Base-by-base conservation (phyloP, 176 grass and related monocot genomes). In the Hyparrhenia diplandra region DNA sequence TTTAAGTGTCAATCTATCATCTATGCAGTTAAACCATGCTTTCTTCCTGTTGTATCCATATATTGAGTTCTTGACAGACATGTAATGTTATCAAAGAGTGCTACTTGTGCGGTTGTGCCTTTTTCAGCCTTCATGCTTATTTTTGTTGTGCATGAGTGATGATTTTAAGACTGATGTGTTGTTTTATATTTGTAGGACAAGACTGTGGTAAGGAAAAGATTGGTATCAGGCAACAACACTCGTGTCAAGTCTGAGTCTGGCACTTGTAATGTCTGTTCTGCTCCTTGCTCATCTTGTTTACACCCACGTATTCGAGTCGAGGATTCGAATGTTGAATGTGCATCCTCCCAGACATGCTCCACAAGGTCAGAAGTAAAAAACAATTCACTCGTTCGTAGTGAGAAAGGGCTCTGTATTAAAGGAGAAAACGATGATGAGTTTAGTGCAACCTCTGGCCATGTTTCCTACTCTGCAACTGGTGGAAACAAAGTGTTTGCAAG, bases 241-340 rank as follows among this genome's bases (percentile, higher is more conserved):
- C 64, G 13, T 80, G 61, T 80, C 52, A 87, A 85, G 68, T 55
- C 78, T 67, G 89, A 87, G 82, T 91, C 92, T 81, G 89, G 89
- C 70, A 94, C 89, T 21, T 94, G 92, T 57, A 94, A 87, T 85
- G 84, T 94, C 69, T 94, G 92, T 23, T 89, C 1, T 51, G 87
- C 92, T 42, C 92, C 89, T 83, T 94, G 92, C 35, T 94, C 92
- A 65, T 94, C 89, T 1, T 94, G 92, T 81, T 80, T 87, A 77
- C 92, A 94, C 83, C 85, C 87, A 69, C 76, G 51, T 42, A 12
- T 78, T 74, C 73, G 55, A 66, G 13, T 71, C 32, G 57, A 55
- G 30, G 78, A 87, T 47, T 83, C 82, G 18, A 89, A 89, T 85
- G 67, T 77, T 82, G 85, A 94, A 34, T 92, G 84, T 17, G 82